Percentiles rank a stretch among this genome's conserved stretches.
phyloP scores from a whole-genome alignment of 345 rosid genomes.

The Pugionium dolabratum region DNA sequence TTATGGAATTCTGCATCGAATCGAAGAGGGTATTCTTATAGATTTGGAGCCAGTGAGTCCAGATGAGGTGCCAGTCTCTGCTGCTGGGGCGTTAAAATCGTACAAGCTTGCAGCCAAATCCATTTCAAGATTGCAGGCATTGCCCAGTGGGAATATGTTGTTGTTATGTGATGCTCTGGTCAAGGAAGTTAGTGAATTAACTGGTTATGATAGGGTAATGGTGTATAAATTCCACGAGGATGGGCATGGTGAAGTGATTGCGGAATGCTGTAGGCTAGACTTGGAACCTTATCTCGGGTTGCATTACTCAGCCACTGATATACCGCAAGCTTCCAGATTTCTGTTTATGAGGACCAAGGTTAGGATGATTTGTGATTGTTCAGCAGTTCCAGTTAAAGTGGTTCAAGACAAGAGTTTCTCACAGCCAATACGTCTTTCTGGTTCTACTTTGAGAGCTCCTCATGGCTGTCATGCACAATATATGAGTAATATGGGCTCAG shows the following conservation, averaged over 20 bases:
- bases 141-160: constrained; percentile 61
- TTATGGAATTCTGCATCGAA: constrained; percentile 74
- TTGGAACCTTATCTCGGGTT: constrained; percentile 76
- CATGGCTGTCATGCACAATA: constrained; percentile 84
- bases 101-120: constrained; percentile 84
- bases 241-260: constrained; percentile 90
- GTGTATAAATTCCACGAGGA: constrained; percentile 85
- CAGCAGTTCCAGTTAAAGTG: constrained; percentile 59
- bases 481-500: constrained; percentile 84
- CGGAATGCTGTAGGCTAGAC: constrained; percentile 54
- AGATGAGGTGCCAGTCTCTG: constrained; percentile 71
- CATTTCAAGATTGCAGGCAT: constrained; percentile 75
- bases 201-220: constrained; percentile 87
- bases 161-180: constrained; percentile 66
- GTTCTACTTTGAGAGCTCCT: constrained; percentile 81
- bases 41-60: constrained; percentile 86
- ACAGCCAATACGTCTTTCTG: constrained; percentile 71
- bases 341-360: constrained; percentile 83
- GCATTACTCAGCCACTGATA: constrained; percentile 88
- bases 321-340: constrained; percentile 85
- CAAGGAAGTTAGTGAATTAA: constrained; percentile 72
- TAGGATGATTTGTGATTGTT: constrained; percentile 84
- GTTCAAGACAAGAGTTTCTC: constrained; percentile 63
- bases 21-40: constrained; percentile 69
- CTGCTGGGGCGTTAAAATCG: constrained; percentile 84